A percentile compares a stretch with the other conserved stretches of the same genome.
Conservation (phyloP, 129 eudicot species). For the Pseudognaphalium luteoalbum region DNA sequence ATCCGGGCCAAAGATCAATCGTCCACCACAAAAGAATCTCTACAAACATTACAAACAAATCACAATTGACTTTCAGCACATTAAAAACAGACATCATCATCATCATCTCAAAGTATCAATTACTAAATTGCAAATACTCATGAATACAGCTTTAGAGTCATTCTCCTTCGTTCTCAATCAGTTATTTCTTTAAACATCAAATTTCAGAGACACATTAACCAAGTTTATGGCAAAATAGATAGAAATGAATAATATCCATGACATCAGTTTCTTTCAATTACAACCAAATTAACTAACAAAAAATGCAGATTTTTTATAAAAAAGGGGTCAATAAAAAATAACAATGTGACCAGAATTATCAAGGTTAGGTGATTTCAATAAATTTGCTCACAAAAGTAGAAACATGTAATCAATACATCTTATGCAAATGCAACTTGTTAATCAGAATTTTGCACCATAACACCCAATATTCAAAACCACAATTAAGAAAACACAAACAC, state of each 20-base stretch:
- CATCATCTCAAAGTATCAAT: background rate
- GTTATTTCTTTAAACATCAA: too few relatives aligned
- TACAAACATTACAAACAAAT: conserved; percentile 36
- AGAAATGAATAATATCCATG: background rate
- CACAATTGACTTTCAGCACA: background rate
- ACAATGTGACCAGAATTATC: background rate
- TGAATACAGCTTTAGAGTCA: background rate
- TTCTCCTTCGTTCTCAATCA: too few relatives aligned
- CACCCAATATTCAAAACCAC: background rate
- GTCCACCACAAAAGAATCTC: conserved; percentile 84
- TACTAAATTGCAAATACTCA: background rate
- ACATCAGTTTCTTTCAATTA: conserved; percentile 16
- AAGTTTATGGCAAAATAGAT: background rate
- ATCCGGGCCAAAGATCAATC: conserved; percentile 96
- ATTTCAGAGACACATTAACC: too few relatives aligned
- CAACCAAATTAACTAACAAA: background rate
- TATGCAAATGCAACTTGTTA: background rate
- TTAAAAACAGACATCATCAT: background rate
- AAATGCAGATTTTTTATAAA: background rate
- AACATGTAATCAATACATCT: background rate
- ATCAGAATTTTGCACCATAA: background rate
- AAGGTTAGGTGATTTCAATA: background rate
- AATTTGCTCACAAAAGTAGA: background rate
- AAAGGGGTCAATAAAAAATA: background rate
- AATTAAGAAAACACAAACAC: background rate